Conservation (phyloP, 495 filamentous ascomycete species). For the Venustampulla echinocandica region DNA sequence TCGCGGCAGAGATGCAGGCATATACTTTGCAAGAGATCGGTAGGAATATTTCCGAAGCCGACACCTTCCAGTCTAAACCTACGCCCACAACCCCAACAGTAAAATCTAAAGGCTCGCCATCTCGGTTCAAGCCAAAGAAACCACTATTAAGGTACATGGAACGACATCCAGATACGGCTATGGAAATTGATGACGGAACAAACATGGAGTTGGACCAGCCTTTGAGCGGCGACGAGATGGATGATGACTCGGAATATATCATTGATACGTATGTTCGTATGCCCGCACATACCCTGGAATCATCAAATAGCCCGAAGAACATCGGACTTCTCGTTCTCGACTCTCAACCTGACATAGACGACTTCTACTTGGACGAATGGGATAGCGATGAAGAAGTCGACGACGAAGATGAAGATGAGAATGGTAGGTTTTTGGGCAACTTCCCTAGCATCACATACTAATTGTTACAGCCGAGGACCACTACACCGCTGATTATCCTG, state of each 20-base stretch:
- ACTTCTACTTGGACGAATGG: conserved; percentile 37
- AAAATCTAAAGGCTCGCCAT: conserved; percentile 14
- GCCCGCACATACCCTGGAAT: conserved; percentile 35
- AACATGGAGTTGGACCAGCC: conserved; percentile 20
- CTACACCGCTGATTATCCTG: conserved; percentile 45
- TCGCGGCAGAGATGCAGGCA: conserved; percentile 40
- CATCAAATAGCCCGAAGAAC: conserved; percentile 29
- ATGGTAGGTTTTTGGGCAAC: conserved; percentile 39
- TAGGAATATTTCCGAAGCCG: conserved; percentile 29
- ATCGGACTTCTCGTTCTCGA: conserved; percentile 45
- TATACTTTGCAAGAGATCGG: conserved; percentile 42
- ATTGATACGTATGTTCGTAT: conserved; percentile 46
- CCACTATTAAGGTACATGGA: conserved; percentile 38
- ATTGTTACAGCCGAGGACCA: conserved; percentile 41
- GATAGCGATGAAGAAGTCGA: conserved; percentile 38
- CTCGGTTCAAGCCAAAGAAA: conserved; percentile 36
- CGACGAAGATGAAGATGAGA: conserved; percentile 46
- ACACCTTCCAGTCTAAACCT: neutral
- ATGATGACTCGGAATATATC: conserved; percentile 42
- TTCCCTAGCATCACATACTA: neutral
- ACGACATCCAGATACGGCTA: conserved; percentile 35
- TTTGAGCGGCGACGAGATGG: conserved; percentile 24
- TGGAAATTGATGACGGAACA: conserved; percentile 8
- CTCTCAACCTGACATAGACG: conserved; percentile 40
- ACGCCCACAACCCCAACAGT: conserved; percentile 11